Evolutionary conservation across 2,329 filamentous ascomycete genomes (phyloP).

Genomic region (Penicillium concentricum): DNA sequence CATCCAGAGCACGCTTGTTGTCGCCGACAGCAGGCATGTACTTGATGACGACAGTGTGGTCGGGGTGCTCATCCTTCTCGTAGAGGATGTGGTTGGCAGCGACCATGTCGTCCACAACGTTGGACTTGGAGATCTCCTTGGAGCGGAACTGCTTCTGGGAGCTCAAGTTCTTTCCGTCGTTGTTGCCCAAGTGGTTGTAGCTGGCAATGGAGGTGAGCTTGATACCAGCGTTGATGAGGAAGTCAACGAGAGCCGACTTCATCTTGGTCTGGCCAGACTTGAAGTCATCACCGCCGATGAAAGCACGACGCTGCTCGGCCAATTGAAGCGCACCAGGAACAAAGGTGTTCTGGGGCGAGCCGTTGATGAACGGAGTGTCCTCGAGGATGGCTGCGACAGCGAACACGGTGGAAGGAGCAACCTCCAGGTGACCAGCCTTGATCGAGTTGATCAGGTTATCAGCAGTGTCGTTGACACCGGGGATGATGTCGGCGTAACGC

Average conservation of each 20-base stretch:
- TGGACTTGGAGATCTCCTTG: constrained; percentile 99
- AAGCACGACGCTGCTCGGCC: constrained; percentile 80
- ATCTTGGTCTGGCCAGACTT: constrained; percentile 99
- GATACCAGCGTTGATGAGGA: constrained; percentile 97
- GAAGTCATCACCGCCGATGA: constrained; percentile 98
- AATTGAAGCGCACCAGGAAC: constrained; percentile 89
- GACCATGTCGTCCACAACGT: constrained; percentile 99
- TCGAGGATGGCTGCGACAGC: constrained; percentile 93
- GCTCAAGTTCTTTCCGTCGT: constrained; percentile 97
- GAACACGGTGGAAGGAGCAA: constrained; percentile 95
- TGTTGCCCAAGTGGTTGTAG: constrained; percentile 99
- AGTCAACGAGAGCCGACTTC: constrained; percentile 98
- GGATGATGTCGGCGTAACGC: constrained; percentile 83
- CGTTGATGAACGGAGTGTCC: constrained; percentile 92
- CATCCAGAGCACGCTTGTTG: constrained; percentile 97
- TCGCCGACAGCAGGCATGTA: constrained; percentile 99
- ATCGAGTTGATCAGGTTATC: constrained; percentile 90
- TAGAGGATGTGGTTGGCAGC: constrained; percentile 91
- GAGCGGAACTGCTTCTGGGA: constrained; percentile 98
- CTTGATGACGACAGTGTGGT: constrained; percentile 99
- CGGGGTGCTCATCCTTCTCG: constrained; percentile 86
- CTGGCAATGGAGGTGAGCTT: constrained; percentile 97
- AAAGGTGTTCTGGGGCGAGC: constrained; percentile 98
- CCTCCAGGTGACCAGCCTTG: constrained; percentile 79
- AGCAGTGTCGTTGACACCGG: constrained; percentile 92